These are phyloP conservation scores for Didymosphaeria variabile DNA, from an alignment of 2,329 filamentous ascomycete species.

Conservation along the genomic window DNA sequence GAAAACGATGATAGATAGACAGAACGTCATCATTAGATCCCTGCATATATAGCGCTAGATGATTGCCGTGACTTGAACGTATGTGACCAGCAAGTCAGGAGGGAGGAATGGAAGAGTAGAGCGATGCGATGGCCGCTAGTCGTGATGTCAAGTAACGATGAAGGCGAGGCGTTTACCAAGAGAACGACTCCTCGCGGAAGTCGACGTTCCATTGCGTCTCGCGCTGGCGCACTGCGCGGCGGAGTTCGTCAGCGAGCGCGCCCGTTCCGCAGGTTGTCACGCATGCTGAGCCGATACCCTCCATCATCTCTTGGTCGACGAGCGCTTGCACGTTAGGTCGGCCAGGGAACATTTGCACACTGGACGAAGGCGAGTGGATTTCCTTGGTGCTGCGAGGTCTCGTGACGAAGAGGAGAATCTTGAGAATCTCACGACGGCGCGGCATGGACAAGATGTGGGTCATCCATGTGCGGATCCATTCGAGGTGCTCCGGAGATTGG, in stretches of 20 bases:
- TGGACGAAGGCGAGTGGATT: slow-evolving; percentile 77
- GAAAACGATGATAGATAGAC: slow-evolving; percentile 7
- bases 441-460: slow-evolving; percentile 83
- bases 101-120: neutral
- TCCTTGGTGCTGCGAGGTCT: slow-evolving; percentile 84
- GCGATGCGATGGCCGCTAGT: slow-evolving; percentile 8
- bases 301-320: slow-evolving; percentile 81
- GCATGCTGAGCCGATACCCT: slow-evolving; percentile 86
- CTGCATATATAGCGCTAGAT: slow-evolving; percentile 1
- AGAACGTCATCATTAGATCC: slow-evolving; percentile 18
- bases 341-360: slow-evolving; percentile 91
- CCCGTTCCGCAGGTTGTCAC: slow-evolving; percentile 84
- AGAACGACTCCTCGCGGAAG: slow-evolving; percentile 82
- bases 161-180: slow-evolving; percentile 56
- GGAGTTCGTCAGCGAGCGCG: slow-evolving; percentile 77
- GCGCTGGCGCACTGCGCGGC: slow-evolving; percentile 70
- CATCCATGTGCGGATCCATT: slow-evolving; percentile 95
- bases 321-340: slow-evolving; percentile 83
- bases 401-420: slow-evolving; percentile 90
- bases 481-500: slow-evolving; percentile 85
- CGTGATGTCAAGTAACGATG: slow-evolving; percentile 8
- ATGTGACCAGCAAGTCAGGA: slow-evolving; percentile 5
- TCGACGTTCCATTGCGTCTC: slow-evolving; percentile 74
- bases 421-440: slow-evolving; percentile 80
- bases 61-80: slow-evolving; percentile 5